phyloP scores from a whole-genome alignment of 768 basidiomycete genomes.

The Boletus pseudopeckii region DNA sequence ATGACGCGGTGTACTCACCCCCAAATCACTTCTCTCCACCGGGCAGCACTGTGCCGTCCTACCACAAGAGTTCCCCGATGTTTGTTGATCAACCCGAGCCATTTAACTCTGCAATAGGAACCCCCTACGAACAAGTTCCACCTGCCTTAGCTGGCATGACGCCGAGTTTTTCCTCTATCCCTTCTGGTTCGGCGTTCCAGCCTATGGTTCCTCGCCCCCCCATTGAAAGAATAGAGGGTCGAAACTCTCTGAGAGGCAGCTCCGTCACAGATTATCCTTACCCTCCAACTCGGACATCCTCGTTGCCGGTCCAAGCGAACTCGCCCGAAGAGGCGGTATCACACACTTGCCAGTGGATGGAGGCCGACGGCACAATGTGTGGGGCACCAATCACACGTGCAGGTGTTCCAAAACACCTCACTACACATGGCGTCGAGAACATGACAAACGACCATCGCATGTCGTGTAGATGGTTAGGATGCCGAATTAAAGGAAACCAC shows the following conservation, averaged over 20 bases:
- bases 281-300: background rate
- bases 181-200: background rate
- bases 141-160: no score
- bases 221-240: no score
- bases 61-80: background rate
- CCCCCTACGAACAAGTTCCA: background rate
- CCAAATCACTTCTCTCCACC: background rate
- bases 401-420: constrained; percentile 8
- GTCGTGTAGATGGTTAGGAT: constrained; percentile 4
- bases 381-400: background rate
- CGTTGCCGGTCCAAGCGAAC: background rate
- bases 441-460: rapidly evolving
- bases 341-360: constrained; percentile 8
- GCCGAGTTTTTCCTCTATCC: background rate
- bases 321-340: background rate
- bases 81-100: background rate
- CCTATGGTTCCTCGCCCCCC: no score
- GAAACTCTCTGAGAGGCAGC: background rate
- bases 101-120: background rate
- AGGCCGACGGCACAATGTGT: constrained; percentile 1
- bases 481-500: background rate
- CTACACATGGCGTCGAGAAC: background rate
- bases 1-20: no score
- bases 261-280: background rate
- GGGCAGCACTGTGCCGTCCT: background rate